Conservation (phyloP, 192 early-diverging fungal species). For the Rhizoclosmatium globosum region DNA sequence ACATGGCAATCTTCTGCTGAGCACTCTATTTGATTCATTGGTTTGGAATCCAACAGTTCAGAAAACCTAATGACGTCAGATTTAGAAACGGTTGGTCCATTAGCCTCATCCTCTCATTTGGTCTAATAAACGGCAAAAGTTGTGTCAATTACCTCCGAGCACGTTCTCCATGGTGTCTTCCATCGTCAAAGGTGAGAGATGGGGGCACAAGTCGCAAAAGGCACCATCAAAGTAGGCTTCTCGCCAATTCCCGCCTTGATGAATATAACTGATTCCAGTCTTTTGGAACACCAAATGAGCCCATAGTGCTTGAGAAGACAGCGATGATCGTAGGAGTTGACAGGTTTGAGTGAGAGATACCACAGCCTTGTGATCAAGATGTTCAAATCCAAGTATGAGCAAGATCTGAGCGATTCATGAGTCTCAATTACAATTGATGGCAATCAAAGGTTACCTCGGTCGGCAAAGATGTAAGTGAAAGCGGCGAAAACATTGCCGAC, state of each 20-base stretch:
- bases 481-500: too few relatives aligned
- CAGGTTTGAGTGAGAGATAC: not conserved
- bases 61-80: not conserved
- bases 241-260: not conserved
- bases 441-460: too few relatives aligned
- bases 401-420: not conserved
- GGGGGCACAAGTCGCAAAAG: not conserved
- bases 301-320: not conserved
- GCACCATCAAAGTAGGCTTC: not conserved
- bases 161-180: not conserved
- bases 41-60: not conserved
- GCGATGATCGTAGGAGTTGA: not conserved
- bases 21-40: not conserved
- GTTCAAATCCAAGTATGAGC: not conserved
- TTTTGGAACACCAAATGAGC: not conserved
- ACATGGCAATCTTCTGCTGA: not conserved
- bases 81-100: not conserved
- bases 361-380: not conserved
- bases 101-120: not conserved
- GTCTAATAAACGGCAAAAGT: not conserved
- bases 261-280: slow-evolving; percentile 11
- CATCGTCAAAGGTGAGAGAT: not conserved
- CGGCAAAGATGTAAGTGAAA: too few relatives aligned
- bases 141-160: not conserved
- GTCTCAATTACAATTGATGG: not conserved